Evolutionary conservation across 1,284 basidiomycete genomes (phyloP).

Genomic region (Malassezia japonica): DNA sequence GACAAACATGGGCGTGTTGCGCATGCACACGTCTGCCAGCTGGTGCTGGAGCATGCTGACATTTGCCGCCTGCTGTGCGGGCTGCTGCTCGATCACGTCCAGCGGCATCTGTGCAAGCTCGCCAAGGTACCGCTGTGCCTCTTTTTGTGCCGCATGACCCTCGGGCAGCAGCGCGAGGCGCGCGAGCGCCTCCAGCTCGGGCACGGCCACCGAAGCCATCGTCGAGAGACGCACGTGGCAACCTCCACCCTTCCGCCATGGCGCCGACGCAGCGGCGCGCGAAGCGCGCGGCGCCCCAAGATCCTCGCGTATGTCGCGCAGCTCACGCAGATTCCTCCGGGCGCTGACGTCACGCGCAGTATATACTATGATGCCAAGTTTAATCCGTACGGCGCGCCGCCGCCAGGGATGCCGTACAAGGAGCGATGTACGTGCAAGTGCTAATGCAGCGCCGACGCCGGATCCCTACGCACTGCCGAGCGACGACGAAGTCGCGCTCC

Average conservation of each 20-base stretch:
- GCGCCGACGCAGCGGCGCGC: background rate
- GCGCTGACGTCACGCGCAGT: conserved; percentile 53
- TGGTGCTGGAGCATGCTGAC: conserved; percentile 6
- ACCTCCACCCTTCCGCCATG: background rate
- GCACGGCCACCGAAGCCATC: background rate
- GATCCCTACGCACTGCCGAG: background rate
- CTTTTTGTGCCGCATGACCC: background rate
- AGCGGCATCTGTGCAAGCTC: conserved; percentile 9
- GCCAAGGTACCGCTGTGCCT: background rate
- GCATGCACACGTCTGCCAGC: conserved; percentile 11
- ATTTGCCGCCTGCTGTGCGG: conserved; percentile 7
- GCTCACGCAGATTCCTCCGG: conserved; percentile 7
- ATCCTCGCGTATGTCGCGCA: conserved; percentile 4
- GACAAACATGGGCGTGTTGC: conserved; percentile 10
- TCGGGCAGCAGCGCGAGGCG: conserved; percentile 1
- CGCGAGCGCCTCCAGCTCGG: background rate
- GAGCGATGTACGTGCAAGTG: conserved; percentile 53
- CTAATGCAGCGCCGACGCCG: background rate
- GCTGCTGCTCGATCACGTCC: conserved; percentile 12
- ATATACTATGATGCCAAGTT: conserved; percentile 84
- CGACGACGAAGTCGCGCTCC: background rate
- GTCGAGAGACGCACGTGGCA: background rate
- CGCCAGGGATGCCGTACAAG: conserved; percentile 87
- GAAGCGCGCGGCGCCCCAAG: background rate
- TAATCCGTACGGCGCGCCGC: conserved; percentile 89